Evolutionary conservation across 805 yeast genomes (phyloP).

Genomic region (Candida peoriensis): DNA sequence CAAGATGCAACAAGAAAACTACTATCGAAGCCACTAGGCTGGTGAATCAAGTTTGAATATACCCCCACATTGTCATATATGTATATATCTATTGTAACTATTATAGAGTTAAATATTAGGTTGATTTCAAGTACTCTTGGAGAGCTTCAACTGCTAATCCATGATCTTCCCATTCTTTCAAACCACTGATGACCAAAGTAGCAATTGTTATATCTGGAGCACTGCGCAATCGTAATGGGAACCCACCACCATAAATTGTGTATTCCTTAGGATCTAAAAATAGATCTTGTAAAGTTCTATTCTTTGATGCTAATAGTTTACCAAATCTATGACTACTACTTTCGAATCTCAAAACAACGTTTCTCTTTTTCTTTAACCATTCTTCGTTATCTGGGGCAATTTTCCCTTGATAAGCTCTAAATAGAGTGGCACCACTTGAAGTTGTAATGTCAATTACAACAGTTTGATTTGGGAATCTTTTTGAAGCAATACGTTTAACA

Average conservation of each 20-base stretch:
- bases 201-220: conserved; percentile 34
- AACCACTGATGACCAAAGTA: conserved; percentile 50
- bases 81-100: no score
- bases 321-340: conserved; percentile 45
- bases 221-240: conserved; percentile 37
- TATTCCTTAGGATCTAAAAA: conserved; percentile 38
- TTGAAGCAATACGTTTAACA: neutral
- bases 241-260: conserved; percentile 54
- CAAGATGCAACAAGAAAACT: conserved; percentile 9
- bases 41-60: no score
- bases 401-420: conserved; percentile 32
- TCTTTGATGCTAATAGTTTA: conserved; percentile 32
- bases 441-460: conserved; percentile 45
- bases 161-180: conserved; percentile 52
- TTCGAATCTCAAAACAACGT: conserved; percentile 42
- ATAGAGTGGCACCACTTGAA: conserved; percentile 40
- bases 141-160: conserved; percentile 37
- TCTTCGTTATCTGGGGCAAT: conserved; percentile 44
- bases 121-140: no score
- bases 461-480: neutral
- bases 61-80: no score
- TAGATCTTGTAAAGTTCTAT: conserved; percentile 33
- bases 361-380: conserved; percentile 48
- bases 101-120: no score
- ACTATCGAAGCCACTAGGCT: conserved; percentile 4